These are phyloP conservation scores for Tricholoma matsutake DNA, from an alignment of 768 basidiomycete genomes.

Conservation along the genomic window DNA sequence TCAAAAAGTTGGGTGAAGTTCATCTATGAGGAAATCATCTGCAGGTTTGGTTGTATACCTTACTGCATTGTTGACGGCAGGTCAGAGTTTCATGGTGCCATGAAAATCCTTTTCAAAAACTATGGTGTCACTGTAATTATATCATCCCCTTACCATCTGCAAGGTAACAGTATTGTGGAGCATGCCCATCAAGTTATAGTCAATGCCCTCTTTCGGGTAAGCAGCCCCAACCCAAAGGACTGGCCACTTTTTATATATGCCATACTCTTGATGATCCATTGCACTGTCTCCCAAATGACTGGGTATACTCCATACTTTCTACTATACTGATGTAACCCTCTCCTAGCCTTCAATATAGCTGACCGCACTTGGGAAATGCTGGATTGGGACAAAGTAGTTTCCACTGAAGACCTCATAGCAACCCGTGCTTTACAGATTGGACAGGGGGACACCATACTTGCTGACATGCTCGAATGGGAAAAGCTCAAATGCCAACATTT, in stretches of 20 bases:
- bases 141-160: constrained; percentile 28
- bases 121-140: constrained; percentile 24
- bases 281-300: too few relatives aligned
- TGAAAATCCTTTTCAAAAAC: constrained; percentile 11
- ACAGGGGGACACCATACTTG: constrained; percentile 14
- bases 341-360: constrained; percentile 15
- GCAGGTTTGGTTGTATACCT: too few relatives aligned
- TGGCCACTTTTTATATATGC: constrained; percentile 26
- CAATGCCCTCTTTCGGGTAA: constrained; percentile 17
- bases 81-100: background rate
- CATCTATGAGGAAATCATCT: too few relatives aligned
- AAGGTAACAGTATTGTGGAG: constrained; percentile 32
- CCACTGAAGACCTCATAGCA: constrained; percentile 23
- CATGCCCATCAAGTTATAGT: constrained; percentile 24
- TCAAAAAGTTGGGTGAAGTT: too few relatives aligned
- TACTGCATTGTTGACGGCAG: background rate
- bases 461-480: constrained; percentile 10
- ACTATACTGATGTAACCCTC: background rate
- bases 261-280: constrained; percentile 22
- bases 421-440: constrained; percentile 9
- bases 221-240: background rate
- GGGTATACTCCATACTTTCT: constrained; percentile 21
- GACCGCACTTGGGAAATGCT: constrained; percentile 25
- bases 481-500: constrained; percentile 5
- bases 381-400: constrained; percentile 3